Conservation (phyloP, 306 rosid species). For the Cicer yamashitae region DNA sequence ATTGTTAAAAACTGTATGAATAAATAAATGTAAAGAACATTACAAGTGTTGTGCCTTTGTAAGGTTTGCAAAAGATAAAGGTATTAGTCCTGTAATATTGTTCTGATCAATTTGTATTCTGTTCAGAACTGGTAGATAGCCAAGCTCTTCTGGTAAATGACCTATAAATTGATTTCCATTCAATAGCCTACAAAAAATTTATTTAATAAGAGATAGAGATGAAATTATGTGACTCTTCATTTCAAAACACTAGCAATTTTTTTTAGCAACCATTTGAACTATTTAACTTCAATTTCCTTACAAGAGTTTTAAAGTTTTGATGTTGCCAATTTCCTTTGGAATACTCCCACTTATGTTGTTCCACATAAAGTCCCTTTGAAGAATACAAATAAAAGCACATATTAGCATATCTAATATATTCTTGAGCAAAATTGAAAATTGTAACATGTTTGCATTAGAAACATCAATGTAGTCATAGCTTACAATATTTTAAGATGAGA, state of each 20-base stretch:
- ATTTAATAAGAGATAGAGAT: slow-evolving; percentile 32
- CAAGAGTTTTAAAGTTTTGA: slow-evolving; percentile 73
- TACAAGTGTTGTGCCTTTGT: slow-evolving; percentile 70
- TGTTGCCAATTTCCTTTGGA: slow-evolving; percentile 88
- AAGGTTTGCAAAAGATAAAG: slow-evolving; percentile 74
- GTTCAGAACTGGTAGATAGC: slow-evolving; percentile 62
- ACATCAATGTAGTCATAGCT: slow-evolving; percentile 43
- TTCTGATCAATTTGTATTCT: slow-evolving; percentile 83
- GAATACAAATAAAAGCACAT: slow-evolving; percentile 33
- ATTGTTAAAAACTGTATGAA: background rate
- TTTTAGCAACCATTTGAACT: slow-evolving; percentile 17
- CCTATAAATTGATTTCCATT: slow-evolving; percentile 79
- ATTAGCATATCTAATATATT: slow-evolving; percentile 27
- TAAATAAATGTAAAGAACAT: slow-evolving; percentile 48
- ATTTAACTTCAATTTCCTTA: slow-evolving; percentile 47
- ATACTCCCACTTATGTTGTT: slow-evolving; percentile 73
- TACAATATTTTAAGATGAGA: slow-evolving; percentile 69
- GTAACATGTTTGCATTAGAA: slow-evolving; percentile 4
- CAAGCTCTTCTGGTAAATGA: slow-evolving; percentile 77
- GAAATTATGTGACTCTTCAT: slow-evolving; percentile 10
- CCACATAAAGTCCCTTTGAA: slow-evolving; percentile 92
- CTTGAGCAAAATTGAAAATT: slow-evolving; percentile 22
- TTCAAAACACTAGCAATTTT: slow-evolving; percentile 3
- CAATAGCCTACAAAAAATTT: slow-evolving; percentile 67
- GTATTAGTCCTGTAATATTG: slow-evolving; percentile 72